Conservation (phyloP, 345 rosid genomes). For the Anacardium occidentale region DNA sequence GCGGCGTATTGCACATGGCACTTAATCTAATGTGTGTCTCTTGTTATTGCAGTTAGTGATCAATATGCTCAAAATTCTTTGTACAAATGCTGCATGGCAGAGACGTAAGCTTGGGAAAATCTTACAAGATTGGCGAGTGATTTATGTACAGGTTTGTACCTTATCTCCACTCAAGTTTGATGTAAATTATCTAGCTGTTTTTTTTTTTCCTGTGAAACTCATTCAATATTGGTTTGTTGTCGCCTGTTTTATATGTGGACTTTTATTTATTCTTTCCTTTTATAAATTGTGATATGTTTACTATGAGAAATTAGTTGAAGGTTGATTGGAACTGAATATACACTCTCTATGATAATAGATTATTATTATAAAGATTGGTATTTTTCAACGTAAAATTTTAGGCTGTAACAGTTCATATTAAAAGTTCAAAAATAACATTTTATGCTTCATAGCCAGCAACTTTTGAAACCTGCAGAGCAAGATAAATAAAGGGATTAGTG, state of each 20-base stretch:
- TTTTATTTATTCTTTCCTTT: not conserved
- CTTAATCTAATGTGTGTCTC: conserved; percentile 26
- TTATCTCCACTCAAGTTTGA: conserved; percentile 7
- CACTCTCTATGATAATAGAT: not conserved
- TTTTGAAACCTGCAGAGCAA: too few relatives aligned
- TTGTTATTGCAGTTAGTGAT: conserved; percentile 72
- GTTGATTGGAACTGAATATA: not conserved
- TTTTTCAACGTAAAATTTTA: too few relatives aligned
- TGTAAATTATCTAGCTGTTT: not conserved
- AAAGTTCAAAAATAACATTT: too few relatives aligned
- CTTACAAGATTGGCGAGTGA: conserved; percentile 92
- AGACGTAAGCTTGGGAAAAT: conserved; percentile 98
- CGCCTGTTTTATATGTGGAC: not conserved
- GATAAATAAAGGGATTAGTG: too few relatives aligned
- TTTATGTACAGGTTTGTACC: conserved; percentile 65
- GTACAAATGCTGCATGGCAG: conserved; percentile 98
- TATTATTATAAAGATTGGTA: too few relatives aligned
- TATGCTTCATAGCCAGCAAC: too few relatives aligned
- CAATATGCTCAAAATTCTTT: conserved; percentile 86
- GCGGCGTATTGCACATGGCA: conserved; percentile 11
- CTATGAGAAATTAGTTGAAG: conserved; percentile 3
- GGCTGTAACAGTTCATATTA: too few relatives aligned
- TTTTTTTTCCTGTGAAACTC: conserved; percentile 10
- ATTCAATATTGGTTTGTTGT: conserved; percentile 8
- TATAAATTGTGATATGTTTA: not conserved